phyloP scores from a whole-genome alignment of 2,329 filamentous ascomycete genomes.

The Cercospora zeae-maydis region DNA sequence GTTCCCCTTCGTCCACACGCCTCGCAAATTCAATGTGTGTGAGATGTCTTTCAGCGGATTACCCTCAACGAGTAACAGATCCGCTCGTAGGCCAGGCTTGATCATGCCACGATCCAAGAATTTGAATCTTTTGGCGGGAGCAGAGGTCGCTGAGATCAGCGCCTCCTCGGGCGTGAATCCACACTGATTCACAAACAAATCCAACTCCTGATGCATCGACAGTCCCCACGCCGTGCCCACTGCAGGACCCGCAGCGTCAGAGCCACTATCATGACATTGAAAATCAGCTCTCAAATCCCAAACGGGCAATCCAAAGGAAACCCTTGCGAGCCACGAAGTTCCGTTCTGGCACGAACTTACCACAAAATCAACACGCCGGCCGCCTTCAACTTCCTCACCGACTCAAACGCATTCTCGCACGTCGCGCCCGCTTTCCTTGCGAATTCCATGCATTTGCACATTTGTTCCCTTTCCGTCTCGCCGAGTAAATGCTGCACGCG shows the following conservation, averaged over 20 bases:
- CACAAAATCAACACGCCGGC: conserved; percentile 43
- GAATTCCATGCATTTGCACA: conserved; percentile 45
- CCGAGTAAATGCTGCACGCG: conserved; percentile 37
- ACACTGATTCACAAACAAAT: conserved; percentile 41
- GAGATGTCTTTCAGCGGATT: conserved; percentile 44
- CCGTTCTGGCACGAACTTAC: conserved; percentile 28
- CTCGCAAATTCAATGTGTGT: conserved; percentile 41
- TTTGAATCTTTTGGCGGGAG: conserved; percentile 41
- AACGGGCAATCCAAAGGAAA: too few species aligned
- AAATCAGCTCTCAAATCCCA: neutral
- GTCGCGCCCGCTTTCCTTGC: conserved; percentile 32
- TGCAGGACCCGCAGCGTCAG: conserved; percentile 44
- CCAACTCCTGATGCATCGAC: conserved; percentile 43
- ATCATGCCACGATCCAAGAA: conserved; percentile 43
- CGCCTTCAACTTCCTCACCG: conserved; percentile 39
- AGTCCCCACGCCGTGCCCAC: conserved; percentile 46
- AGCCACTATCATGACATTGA: conserved; percentile 35
- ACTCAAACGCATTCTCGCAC: conserved; percentile 43
- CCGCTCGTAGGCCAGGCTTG: conserved; percentile 41
- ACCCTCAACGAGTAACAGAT: conserved; percentile 45
- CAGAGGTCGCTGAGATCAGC: conserved; percentile 40
- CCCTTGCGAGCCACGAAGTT: neutral
- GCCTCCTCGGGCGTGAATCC: conserved; percentile 45
- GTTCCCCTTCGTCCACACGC: conserved; percentile 43
- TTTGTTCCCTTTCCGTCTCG: conserved; percentile 34